These are phyloP conservation scores for Tylopilus rubrobrunneus DNA, from an alignment of 768 basidiomycete species.

Conservation along the genomic window DNA sequence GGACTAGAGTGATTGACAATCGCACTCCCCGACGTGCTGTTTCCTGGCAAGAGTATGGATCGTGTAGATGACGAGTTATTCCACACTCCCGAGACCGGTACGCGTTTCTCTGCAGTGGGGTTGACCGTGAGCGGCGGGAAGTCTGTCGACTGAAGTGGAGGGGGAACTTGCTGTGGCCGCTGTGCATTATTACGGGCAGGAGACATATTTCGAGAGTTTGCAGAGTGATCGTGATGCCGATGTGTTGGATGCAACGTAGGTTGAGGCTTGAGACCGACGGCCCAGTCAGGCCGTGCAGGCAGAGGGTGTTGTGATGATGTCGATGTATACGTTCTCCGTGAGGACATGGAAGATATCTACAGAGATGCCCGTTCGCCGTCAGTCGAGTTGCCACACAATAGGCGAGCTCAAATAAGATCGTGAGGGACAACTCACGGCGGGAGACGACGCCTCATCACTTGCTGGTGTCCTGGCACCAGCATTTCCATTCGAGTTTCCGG, in stretches of 20 bases:
- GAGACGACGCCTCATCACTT: slow-evolving; percentile 74
- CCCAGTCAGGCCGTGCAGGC: slow-evolving; percentile 85
- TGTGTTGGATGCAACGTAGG: slow-evolving; percentile 56
- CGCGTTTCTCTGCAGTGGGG: slow-evolving; percentile 46
- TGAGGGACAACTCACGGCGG: slow-evolving; percentile 53
- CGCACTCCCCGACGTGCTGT: slow-evolving; percentile 31
- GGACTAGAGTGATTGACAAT: slow-evolving; percentile 37
- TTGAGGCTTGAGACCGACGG: slow-evolving; percentile 77
- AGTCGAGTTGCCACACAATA: slow-evolving; percentile 3
- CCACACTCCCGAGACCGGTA: slow-evolving; percentile 68
- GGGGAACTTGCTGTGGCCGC: slow-evolving; percentile 32
- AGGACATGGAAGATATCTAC: slow-evolving; percentile 76
- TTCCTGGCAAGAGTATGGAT: slow-evolving; percentile 46
- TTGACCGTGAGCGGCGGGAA: slow-evolving; percentile 63
- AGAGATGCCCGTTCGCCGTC: not conserved
- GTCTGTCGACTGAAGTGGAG: slow-evolving; percentile 55
- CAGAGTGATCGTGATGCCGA: slow-evolving; percentile 51
- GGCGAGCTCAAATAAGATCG: not conserved
- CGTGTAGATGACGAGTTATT: slow-evolving; percentile 51
- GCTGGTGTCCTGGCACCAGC: slow-evolving; percentile 56
- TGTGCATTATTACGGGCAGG: slow-evolving; percentile 36
- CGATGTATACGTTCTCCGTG: slow-evolving; percentile 72
- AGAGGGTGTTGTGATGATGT: slow-evolving; percentile 74
- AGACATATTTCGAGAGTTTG: slow-evolving; percentile 36
- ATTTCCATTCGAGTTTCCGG: slow-evolving; percentile 49